A percentile compares a stretch with the other conserved stretches of the same genome.
Evolutionary conservation across 306 rosid genomes (phyloP).

Genomic region (Styphnolobium japonicum): DNA sequence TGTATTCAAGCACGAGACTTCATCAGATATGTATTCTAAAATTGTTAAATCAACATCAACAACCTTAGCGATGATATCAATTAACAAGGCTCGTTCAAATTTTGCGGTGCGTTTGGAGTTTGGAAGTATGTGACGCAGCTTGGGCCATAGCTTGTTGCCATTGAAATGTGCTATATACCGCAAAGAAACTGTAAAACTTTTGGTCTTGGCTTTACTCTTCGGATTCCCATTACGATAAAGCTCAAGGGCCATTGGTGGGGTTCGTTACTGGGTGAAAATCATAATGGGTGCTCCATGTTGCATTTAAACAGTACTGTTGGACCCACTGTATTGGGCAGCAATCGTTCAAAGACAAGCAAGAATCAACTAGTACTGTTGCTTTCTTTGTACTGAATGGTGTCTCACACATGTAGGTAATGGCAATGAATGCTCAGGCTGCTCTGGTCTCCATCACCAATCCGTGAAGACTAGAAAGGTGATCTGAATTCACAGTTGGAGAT

Average conservation of each 20-base stretch:
- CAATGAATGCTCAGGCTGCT: conserved; percentile 29
- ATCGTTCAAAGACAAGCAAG: conserved; percentile 29
- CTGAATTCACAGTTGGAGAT: background rate
- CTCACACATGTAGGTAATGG: conserved; percentile 27
- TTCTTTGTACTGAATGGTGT: conserved; percentile 32
- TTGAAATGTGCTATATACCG: background rate
- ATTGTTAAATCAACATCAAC: background rate
- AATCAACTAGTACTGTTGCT: conserved; percentile 38
- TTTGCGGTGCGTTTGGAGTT: conserved; percentile 7
- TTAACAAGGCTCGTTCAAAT: background rate
- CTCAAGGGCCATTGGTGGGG: conserved; percentile 42
- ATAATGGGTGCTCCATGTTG: conserved; percentile 44
- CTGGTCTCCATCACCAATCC: conserved; percentile 18
- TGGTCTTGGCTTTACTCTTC: conserved; percentile 36
- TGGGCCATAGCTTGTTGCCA: conserved; percentile 33
- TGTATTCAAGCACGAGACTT: background rate
- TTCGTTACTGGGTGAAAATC: conserved; percentile 21
- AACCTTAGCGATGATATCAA: background rate
- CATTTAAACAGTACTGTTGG: conserved; percentile 32
- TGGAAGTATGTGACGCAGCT: conserved; percentile 11
- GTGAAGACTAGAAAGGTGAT: background rate
- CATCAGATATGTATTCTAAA: background rate
- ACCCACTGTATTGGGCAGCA: conserved; percentile 38
- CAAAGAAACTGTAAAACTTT: conserved; percentile 20
- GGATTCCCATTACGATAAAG: conserved; percentile 45